A percentile compares a stretch with the other conserved stretches of the same genome.
phyloP scores from a whole-genome alignment of 176 grass and related monocot genomes.

The Carex myosuroides region DNA sequence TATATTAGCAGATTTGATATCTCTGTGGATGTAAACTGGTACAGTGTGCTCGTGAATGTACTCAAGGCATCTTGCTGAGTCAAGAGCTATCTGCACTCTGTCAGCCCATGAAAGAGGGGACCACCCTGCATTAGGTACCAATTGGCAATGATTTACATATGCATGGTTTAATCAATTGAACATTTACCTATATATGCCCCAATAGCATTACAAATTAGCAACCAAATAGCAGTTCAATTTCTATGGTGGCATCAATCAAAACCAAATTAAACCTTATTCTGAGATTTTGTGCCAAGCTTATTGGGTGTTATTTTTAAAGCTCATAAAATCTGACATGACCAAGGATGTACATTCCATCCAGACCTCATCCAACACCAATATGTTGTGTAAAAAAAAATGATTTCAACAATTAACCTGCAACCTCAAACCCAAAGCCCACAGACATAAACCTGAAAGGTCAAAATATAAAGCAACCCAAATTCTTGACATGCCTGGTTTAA shows the following conservation, averaged over 20 bases:
- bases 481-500: background rate
- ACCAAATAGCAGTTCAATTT: background rate
- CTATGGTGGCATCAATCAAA: background rate
- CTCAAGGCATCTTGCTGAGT: constrained; percentile 91
- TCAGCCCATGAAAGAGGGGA: constrained; percentile 67
- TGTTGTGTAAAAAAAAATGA: background rate
- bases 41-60: constrained; percentile 97
- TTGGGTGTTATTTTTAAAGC: background rate
- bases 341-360: background rate
- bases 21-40: constrained; percentile 89
- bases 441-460: background rate
- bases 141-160: background rate
- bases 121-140: constrained; percentile 38
- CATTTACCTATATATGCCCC: background rate
- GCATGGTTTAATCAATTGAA: constrained; percentile 17
- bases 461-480: background rate
- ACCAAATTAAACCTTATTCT: background rate
- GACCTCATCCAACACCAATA: background rate
- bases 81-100: constrained; percentile 86
- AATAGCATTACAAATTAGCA: background rate
- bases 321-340: background rate
- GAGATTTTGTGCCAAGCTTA: background rate
- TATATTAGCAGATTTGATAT: constrained; percentile 97
- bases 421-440: background rate
- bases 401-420: background rate